phyloP scores from a whole-genome alignment of 352 stramenopile species.

The Phytophthora ramorum region DNA sequence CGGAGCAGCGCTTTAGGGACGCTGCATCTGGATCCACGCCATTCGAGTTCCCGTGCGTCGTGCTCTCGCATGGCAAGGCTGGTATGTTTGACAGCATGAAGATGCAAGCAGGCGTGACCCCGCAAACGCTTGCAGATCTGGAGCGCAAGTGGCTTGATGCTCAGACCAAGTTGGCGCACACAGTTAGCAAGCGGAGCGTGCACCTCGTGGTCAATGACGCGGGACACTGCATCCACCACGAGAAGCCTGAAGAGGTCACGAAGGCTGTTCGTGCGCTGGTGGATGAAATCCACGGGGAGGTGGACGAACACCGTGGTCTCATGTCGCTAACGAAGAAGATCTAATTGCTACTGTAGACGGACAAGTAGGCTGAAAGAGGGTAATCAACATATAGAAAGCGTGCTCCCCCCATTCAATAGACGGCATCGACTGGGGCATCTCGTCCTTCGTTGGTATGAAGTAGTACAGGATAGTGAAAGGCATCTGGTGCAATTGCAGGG shows the following conservation, averaged over 20 bases:
- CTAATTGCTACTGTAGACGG: slow-evolving; percentile 2
- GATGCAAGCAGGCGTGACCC: slow-evolving; percentile 54
- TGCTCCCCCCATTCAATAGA: not conserved
- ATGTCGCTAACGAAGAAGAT: slow-evolving; percentile 30
- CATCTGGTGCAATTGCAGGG: too few relatives aligned
- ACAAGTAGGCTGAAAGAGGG: not conserved
- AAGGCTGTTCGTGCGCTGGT: slow-evolving; percentile 69
- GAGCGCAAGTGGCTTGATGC: slow-evolving; percentile 75
- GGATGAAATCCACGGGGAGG: slow-evolving; percentile 42
- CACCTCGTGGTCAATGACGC: slow-evolving; percentile 62
- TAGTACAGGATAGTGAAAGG: not conserved
- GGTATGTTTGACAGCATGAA: slow-evolving; percentile 82
- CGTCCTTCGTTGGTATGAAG: not conserved
- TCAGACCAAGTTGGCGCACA: slow-evolving; percentile 60
- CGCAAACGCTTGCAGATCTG: slow-evolving; percentile 45
- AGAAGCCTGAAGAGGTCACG: slow-evolving; percentile 67
- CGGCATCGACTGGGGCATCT: not conserved
- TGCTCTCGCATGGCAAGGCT: slow-evolving; percentile 69
- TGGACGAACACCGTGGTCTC: slow-evolving; percentile 31
- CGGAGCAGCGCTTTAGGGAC: slow-evolving; percentile 67
- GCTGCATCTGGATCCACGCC: slow-evolving; percentile 10
- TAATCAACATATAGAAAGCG: not conserved
- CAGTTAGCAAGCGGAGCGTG: slow-evolving; percentile 45
- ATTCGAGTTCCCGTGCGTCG: slow-evolving; percentile 69
- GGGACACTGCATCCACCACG: slow-evolving; percentile 79